Evolutionary conservation across 768 basidiomycete species (phyloP).

Genomic region (Hypsizygus marmoreus): DNA sequence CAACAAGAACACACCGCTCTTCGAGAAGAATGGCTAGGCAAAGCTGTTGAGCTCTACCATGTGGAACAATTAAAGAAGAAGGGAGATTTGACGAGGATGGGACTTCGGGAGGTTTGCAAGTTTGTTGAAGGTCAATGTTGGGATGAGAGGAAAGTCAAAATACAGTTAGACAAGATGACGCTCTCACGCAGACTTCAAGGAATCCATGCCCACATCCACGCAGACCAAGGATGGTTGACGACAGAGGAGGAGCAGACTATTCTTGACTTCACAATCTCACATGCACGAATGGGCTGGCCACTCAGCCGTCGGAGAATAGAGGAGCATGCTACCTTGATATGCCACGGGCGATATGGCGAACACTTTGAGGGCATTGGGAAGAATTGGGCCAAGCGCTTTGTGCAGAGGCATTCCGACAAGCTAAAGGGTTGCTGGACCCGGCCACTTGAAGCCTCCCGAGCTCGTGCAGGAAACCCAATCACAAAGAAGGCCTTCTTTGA

Average conservation of each 20-base stretch:
- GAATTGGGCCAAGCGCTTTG: constrained; percentile 37
- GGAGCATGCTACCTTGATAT: constrained; percentile 34
- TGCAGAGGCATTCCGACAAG: constrained; percentile 25
- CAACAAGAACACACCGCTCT: background rate
- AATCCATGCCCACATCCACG: background rate
- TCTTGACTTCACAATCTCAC: background rate
- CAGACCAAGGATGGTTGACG: background rate
- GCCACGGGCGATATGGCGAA: constrained; percentile 25
- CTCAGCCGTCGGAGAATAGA: constrained; percentile 32
- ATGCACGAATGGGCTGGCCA: constrained; percentile 15
- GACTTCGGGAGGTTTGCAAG: background rate
- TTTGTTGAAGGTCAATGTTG: background rate
- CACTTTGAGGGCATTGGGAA: constrained; percentile 35
- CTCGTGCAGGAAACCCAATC: constrained; percentile 35
- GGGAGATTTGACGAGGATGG: background rate
- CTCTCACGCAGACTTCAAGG: background rate
- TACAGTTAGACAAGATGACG: background rate
- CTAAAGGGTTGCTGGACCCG: constrained; percentile 30
- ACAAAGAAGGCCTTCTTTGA: constrained; percentile 35
- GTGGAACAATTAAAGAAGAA: background rate
- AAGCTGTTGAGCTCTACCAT: background rate
- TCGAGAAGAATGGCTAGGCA: background rate
- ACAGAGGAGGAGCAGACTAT: background rate
- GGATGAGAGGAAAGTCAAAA: background rate
- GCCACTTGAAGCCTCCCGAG: constrained; percentile 36